These are phyloP conservation scores for Eustoma russellianum DNA, from an alignment of 257 asterid species.

Conservation along the genomic window DNA sequence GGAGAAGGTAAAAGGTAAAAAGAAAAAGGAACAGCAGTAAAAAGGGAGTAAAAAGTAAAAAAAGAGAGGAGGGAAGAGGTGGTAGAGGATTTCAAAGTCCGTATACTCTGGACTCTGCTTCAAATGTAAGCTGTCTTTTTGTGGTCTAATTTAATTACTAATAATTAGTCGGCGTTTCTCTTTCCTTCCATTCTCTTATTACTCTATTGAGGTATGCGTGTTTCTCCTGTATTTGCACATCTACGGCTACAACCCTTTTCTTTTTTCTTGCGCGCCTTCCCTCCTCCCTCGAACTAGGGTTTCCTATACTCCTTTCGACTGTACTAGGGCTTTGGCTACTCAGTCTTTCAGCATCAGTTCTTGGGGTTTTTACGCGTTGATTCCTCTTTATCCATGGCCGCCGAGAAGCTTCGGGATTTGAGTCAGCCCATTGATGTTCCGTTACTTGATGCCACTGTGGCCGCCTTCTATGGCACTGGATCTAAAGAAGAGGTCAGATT, in stretches of 20 bases:
- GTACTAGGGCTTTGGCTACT: constrained; percentile 2
- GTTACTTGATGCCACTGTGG: constrained; percentile 85
- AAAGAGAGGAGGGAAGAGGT: constrained; percentile 14
- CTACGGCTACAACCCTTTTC: no score
- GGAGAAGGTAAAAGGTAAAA: neutral
- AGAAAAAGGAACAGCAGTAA: neutral
- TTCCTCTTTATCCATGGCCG: constrained; percentile 42
- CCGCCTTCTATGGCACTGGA: constrained; percentile 95
- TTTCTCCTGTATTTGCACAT: no score
- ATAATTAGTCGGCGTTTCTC: neutral
- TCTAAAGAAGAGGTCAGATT: constrained; percentile 85
- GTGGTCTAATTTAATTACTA: no score
- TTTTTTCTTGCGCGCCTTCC: neutral
- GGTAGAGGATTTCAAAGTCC: constrained; percentile 15
- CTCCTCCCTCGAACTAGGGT: neutral
- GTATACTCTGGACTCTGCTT: constrained; percentile 18
- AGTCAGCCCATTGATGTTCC: constrained; percentile 81
- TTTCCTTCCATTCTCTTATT: neutral
- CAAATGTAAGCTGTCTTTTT: constrained; percentile 30
- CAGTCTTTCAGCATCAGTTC: constrained; percentile 8
- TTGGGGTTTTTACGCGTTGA: constrained; percentile 25
- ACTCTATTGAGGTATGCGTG: neutral
- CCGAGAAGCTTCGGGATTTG: constrained; percentile 82
- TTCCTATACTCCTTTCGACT: neutral
- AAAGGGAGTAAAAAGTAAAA: neutral